Evolutionary conservation across 805 yeast species (phyloP), one percentile per base, ranked within the genome.

Genomic region (Monosporozyma siamensis): DNA sequence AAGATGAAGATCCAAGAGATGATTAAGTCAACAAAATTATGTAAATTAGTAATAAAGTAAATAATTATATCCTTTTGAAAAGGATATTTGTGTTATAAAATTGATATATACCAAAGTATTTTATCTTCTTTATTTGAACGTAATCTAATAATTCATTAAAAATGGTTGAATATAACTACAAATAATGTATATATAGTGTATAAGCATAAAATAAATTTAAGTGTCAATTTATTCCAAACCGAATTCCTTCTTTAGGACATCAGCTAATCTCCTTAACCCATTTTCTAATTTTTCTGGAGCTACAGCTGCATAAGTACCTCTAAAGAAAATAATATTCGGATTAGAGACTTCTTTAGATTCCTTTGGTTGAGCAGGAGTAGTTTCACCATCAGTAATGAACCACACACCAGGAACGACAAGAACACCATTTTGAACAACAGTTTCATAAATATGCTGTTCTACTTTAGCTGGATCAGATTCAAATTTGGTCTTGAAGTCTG

Each of bases 261-360:
- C 63, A 48, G 86, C 85, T 49, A 82, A 78, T 63, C 81, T 78
- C 58, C 76, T 74, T 48, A 84, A 58, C 52, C 92, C 92, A 12
- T 54, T 49, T 42, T 59, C 73, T 51, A 84, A 69, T 47, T 72
- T 64, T 43, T 80, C 86, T 51, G 80, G 70, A 21, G 87, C 80
- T 34, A 83, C 90, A 40, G 94, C 92, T 41, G 92, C 94, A 51
- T 82, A 84, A 24, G 94, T 84, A 50, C 94, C 94, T 75, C 94
- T 81, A 67, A 81, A 84, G 69, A 83, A 83, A 49, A 82, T 63
- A 38, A 60, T 58, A 47, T 71, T 68, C 41, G 73, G 69, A 40
- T 64, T 65, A 39, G 54, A 64, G n/a, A 68, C 60, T 42, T 67
- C 65, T 22, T 53, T 56, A 29, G 69, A 70, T 41, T 69, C 67